A percentile compares a stretch with the other conserved stretches of the same genome.
Conservation (phyloP, 345 rosid genomes). For the Linum lewisii region DNA sequence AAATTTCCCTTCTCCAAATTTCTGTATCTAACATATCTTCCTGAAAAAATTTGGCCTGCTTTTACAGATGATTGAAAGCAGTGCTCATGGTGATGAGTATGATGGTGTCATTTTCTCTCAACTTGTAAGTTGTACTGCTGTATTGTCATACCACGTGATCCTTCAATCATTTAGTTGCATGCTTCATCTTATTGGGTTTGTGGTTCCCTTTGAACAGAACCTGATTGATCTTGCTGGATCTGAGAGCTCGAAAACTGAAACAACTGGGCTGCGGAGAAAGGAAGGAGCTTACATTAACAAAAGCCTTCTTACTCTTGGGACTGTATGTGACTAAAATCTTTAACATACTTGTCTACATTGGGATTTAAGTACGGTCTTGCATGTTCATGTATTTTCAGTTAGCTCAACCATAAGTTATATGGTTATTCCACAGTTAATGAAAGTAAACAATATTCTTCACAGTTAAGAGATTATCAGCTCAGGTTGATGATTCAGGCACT, state of each 20-base stretch:
- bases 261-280: constrained; percentile 93
- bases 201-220: constrained; percentile 48
- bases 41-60: background rate
- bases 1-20: no score
- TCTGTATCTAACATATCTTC: no score
- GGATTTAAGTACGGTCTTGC: background rate
- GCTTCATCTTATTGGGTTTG: constrained; percentile 6
- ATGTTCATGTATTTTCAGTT: no score
- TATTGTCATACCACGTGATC: constrained; percentile 7
- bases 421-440: background rate
- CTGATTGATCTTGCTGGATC: constrained; percentile 99
- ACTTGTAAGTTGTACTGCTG: constrained; percentile 48
- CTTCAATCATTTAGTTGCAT: constrained; percentile 2
- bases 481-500: background rate
- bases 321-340: constrained; percentile 41
- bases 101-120: constrained; percentile 99
- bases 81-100: constrained; percentile 88
- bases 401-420: background rate
- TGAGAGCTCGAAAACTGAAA: constrained; percentile 99
- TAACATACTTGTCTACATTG: background rate
- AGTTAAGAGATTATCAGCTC: background rate
- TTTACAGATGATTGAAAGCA: constrained; percentile 98
- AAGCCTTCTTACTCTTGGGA: constrained; percentile 98
- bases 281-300: constrained; percentile 99
- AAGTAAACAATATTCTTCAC: background rate